Evolutionary conservation across 2,329 filamentous ascomycete species (phyloP).

Genomic region (Fusarium xylarioides): DNA sequence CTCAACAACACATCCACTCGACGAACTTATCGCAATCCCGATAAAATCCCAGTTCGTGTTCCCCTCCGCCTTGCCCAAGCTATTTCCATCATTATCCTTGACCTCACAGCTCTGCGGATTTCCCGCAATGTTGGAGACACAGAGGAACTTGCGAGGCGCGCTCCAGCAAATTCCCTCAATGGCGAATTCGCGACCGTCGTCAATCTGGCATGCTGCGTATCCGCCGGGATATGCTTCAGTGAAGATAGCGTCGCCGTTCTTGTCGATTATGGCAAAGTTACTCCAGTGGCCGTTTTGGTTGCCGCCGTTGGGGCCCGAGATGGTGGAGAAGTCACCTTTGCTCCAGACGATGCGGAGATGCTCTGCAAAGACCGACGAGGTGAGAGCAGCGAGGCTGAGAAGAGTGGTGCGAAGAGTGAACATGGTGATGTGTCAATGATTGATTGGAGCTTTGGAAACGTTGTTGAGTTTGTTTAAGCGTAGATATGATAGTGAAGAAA

Average conservation of each 20-base stretch:
- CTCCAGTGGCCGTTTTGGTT: background rate
- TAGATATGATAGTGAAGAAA: too few relatives aligned
- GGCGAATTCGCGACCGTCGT: background rate
- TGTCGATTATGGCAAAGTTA: background rate
- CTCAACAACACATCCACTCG: background rate
- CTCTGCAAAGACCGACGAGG: rapidly evolving
- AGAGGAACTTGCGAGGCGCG: background rate
- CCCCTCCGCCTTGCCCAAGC: background rate
- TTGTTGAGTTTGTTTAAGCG: too few relatives aligned
- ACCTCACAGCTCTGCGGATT: background rate
- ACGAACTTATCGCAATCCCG: background rate
- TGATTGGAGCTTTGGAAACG: too few relatives aligned
- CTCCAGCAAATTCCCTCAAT: background rate
- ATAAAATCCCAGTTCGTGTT: background rate
- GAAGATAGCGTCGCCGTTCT: background rate
- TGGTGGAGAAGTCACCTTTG: background rate
- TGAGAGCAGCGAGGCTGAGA: background rate
- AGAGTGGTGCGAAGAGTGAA: background rate
- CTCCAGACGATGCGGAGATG: background rate
- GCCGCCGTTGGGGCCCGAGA: background rate
- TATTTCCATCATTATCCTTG: background rate
- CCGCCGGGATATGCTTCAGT: background rate
- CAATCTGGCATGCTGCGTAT: background rate
- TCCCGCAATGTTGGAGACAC: background rate
- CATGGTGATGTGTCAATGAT: too few relatives aligned